Conservation (phyloP, 305 asterid genomes). For the Fraxinus sp. region DNA sequence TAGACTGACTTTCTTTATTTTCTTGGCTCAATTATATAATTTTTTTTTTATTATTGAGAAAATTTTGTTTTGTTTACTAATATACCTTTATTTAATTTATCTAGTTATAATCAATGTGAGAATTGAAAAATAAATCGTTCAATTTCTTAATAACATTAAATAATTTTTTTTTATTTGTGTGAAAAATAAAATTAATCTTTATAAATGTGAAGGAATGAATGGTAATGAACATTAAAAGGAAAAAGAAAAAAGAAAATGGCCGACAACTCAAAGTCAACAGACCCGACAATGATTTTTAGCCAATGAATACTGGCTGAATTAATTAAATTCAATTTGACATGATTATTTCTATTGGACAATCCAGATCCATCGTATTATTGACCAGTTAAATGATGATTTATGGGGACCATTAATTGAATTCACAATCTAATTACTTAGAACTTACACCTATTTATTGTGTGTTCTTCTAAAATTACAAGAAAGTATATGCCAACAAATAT, state of each 20-base stretch:
- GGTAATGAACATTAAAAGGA: not conserved
- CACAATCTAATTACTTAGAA: not conserved
- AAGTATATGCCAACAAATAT: not conserved
- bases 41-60: too few relatives aligned
- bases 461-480: not conserved
- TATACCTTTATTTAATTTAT: too few relatives aligned
- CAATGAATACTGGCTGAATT: not conserved
- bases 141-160: too few relatives aligned
- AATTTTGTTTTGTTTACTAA: too few relatives aligned
- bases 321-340: not conserved
- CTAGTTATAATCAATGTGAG: too few relatives aligned
- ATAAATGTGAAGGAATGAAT: too few relatives aligned
- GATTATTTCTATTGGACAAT: not conserved
- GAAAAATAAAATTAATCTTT: too few relatives aligned
- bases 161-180: too few relatives aligned
- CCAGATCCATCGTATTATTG: not conserved
- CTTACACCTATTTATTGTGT: not conserved
- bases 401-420: not conserved
- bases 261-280: not conserved
- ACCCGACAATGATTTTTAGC: not conserved
- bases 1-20: too few relatives aligned
- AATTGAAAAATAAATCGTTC: too few relatives aligned
- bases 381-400: not conserved
- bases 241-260: not conserved
- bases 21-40: too few relatives aligned